Percentiles rank a stretch among this genome's conserved stretches.
phyloP scores from a whole-genome alignment of 371 early-diverging fungal genomes.

The Rhizopus arrhizus region DNA sequence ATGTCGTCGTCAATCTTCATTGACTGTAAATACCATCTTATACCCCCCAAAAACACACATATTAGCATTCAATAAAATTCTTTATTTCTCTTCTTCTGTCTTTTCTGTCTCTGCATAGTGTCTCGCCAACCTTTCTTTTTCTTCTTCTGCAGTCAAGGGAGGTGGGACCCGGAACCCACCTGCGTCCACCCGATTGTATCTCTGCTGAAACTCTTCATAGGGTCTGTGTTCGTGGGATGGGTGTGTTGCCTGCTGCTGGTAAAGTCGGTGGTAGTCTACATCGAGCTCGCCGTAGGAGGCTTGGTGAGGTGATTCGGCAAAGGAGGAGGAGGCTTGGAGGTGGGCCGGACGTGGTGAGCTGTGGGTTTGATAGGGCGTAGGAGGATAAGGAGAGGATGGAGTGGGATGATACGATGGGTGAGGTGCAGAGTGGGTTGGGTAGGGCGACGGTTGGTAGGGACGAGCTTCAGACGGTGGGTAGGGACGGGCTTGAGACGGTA shows the following conservation, averaged over 20 bases:
- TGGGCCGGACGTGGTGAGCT: slow-evolving; percentile 12
- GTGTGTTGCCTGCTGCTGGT: slow-evolving; percentile 41
- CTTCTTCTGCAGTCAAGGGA: slow-evolving; percentile 32
- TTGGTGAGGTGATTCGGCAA: slow-evolving; percentile 1
- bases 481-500: not conserved
- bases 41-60: too few species aligned
- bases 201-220: slow-evolving; percentile 16
- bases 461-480: not conserved
- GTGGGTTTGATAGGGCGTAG: slow-evolving; percentile 3
- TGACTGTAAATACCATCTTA: slow-evolving; percentile 10
- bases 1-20: slow-evolving; percentile 53
- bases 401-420: not conserved
- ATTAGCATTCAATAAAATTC: slow-evolving; percentile 7
- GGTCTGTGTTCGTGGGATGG: slow-evolving; percentile 1
- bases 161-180: slow-evolving; percentile 49
- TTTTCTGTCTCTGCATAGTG: slow-evolving; percentile 18
- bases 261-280: slow-evolving; percentile 44
- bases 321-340: not conserved
- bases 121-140: slow-evolving; percentile 30
- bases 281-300: not conserved
- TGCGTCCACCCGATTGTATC: slow-evolving; percentile 35
- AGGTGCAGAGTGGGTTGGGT: not conserved
- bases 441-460: not conserved
- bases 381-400: not conserved
- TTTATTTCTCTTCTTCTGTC: not conserved